phyloP scores from a whole-genome alignment of 371 early-diverging fungal species.

The Rhizopus arrhizus region DNA sequence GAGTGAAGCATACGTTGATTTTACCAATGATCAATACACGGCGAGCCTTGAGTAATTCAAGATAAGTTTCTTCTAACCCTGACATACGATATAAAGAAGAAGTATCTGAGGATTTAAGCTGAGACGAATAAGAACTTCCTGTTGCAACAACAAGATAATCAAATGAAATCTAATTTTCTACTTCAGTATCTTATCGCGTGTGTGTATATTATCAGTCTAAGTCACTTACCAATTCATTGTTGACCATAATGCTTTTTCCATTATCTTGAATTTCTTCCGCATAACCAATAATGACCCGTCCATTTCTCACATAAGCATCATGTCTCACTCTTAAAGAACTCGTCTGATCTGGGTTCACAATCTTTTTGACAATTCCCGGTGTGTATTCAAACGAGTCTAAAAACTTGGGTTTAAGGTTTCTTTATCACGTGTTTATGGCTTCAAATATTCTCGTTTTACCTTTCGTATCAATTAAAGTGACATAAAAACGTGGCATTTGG shows the following conservation, averaged over 20 bases:
- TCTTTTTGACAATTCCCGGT: conserved; percentile 27
- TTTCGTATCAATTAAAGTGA: conserved; percentile 45
- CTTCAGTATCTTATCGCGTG: background rate
- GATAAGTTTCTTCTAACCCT: conserved; percentile 35
- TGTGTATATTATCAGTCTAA: background rate
- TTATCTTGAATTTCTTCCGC: conserved; percentile 30
- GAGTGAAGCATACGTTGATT: background rate
- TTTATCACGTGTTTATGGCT: background rate
- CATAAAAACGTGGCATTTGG: conserved; percentile 45
- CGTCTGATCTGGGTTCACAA: conserved; percentile 18
- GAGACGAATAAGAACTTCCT: conserved; percentile 61
- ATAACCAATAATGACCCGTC: conserved; percentile 40
- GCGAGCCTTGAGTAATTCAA: conserved; percentile 60
- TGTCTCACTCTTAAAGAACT: conserved; percentile 41
- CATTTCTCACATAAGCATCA: conserved; percentile 41
- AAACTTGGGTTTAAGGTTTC: background rate
- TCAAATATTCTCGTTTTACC: conserved; percentile 18
- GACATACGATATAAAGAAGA: conserved; percentile 40
- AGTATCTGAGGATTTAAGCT: conserved; percentile 45
- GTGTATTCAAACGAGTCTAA: conserved; percentile 47
- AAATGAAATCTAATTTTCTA: conserved; percentile 50
- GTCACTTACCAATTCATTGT: conserved; percentile 29
- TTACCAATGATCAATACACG: conserved; percentile 56
- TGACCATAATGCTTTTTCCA: conserved; percentile 30
- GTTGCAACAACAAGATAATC: conserved; percentile 77